Base-by-base conservation (phyloP, 352 stramenopile species). In the Globisporangium splendens region DNA sequence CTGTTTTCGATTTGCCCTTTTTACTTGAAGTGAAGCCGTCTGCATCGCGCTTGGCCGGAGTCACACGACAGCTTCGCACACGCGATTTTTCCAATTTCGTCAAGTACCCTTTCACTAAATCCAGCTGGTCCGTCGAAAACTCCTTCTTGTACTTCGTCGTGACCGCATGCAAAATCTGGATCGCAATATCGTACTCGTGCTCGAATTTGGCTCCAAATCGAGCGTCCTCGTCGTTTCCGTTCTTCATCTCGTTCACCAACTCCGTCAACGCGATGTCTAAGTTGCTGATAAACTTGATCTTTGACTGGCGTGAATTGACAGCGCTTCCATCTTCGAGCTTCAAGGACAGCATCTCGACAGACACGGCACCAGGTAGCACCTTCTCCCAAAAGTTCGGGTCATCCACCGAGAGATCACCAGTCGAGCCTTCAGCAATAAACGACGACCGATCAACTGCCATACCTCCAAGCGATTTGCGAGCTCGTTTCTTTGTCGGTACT, bases 301-400 rank as follows among this genome's bases (percentile, higher is more conserved):
- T 96, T 14, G 84, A 77, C 56, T 95, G 79, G 1, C 83, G 81
- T 13, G 86, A 92, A 22, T 67, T 88, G 42, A 95, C 56, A 0
- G 85, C 85, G 53, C 83, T 92, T 3, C 86, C 80, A 62, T 95
- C 88, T 50, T 96, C 88, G n/a, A 95, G 72, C 56, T 94, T 93
- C 20, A 90, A 66, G 33, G 75, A 92, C 24, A 95, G 56, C 86
- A 94, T 94, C 69, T 95, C 84, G 8, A 95, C 81, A 11, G 81
- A 91, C 46, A 95, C 87, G 17, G 78, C 84, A 8, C 86, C 86
- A 5, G 83, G 80, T 18, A 98, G 57, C 42, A 98, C 91, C 50
- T 97, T 97, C 46, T 96, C 87, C 96, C 96, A 99, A 54, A 99
- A 99, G 39, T 98, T 96, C 1, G 95, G 94, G 60, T 98, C 96